Conservation (phyloP, 208 protist species). For the Wallacemonas collosoma region DNA sequence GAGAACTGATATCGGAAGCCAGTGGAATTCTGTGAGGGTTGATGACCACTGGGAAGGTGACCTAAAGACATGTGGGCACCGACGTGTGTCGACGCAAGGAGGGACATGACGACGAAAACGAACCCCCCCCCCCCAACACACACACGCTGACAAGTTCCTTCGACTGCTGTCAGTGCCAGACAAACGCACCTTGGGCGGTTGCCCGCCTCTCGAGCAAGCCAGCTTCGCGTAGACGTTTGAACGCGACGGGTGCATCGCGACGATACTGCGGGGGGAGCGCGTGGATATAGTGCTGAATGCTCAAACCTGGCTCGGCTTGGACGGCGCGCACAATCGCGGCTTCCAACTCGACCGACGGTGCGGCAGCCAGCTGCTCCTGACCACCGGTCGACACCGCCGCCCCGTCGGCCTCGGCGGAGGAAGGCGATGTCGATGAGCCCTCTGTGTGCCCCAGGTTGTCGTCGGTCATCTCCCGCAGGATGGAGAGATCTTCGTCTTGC, state of each 20-base stretch:
- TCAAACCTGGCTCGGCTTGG: conserved; percentile 43
- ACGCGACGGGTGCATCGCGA: conserved; percentile 54
- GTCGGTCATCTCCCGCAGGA: conserved; percentile 35
- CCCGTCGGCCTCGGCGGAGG: neutral
- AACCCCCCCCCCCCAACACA: neutral
- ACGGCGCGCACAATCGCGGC: conserved; percentile 50
- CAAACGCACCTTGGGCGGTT: conserved; percentile 67
- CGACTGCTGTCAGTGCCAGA: conserved; percentile 49
- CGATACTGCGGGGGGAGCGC: conserved; percentile 45
- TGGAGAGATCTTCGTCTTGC: conserved; percentile 78
- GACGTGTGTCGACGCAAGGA: no score
- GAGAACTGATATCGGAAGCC: no score
- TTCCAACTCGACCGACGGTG: conserved; percentile 36
- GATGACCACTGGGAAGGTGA: no score
- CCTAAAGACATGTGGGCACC: no score
- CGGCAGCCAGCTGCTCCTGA: neutral
- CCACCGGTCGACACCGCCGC: conserved; percentile 14
- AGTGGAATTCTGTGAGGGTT: no score
- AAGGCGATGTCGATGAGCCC: conserved; percentile 14
- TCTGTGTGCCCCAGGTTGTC: neutral
- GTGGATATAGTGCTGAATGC: conserved; percentile 79
- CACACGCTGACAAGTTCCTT: neutral
- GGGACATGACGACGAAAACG: no score
- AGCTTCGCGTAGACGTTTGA: conserved; percentile 67
- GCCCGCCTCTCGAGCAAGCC: conserved; percentile 54